These are phyloP conservation scores for Metschnikowia reukaufii DNA, from an alignment of 805 yeast genomes.

Conservation along the genomic window DNA sequence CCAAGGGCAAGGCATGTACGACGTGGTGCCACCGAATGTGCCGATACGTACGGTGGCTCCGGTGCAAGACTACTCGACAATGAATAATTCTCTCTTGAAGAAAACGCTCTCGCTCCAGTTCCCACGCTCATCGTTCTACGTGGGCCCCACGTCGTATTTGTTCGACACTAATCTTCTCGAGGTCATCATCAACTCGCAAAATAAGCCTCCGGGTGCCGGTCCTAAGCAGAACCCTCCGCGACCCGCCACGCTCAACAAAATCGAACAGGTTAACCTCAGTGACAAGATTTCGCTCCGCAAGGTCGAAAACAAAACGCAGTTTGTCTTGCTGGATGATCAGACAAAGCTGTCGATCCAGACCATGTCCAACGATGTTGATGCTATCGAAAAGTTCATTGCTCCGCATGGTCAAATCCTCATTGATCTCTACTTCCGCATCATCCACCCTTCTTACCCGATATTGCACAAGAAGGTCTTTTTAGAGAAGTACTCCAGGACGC, in stretches of 20 bases:
- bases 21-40: conserved; percentile 40
- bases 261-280: conserved; percentile 78
- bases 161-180: conserved; percentile 73
- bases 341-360: conserved; percentile 64
- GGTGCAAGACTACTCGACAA: conserved; percentile 62
- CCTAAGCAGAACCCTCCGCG: conserved; percentile 11
- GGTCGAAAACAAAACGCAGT: conserved; percentile 75
- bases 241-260: conserved; percentile 35
- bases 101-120: conserved; percentile 75
- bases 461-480: conserved; percentile 87
- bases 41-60: conserved; percentile 56
- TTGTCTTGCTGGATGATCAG: conserved; percentile 77
- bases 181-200: conserved; percentile 46
- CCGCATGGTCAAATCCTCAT: conserved; percentile 86
- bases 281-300: conserved; percentile 68
- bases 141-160: conserved; percentile 80
- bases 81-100: conserved; percentile 63
- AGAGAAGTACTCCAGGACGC: conserved; percentile 88
- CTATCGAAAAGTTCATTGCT: conserved; percentile 80
- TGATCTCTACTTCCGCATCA: conserved; percentile 76
- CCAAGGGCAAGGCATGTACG: conserved; percentile 1
- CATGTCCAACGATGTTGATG: conserved; percentile 77
- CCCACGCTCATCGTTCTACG: conserved; percentile 85
- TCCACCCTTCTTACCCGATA: conserved; percentile 91
- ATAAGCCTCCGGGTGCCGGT: conserved; percentile 24